These are phyloP conservation scores for Cutaneotrichosporon sp. DNA, from an alignment of 1,284 basidiomycete genomes.

Conservation along the genomic window DNA sequence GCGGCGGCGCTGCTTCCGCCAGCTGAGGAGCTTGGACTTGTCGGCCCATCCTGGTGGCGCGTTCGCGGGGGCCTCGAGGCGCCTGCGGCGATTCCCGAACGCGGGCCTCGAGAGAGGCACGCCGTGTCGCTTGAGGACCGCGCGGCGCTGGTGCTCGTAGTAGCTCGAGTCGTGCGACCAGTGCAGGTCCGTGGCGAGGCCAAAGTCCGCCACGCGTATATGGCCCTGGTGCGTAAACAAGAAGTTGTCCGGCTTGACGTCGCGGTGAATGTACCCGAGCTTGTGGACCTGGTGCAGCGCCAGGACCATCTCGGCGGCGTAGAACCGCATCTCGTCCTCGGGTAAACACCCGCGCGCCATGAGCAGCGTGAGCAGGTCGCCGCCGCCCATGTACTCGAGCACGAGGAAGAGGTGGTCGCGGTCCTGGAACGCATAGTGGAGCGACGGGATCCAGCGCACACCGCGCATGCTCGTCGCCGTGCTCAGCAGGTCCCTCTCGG, in stretches of 20 bases:
- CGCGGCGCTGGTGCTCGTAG: constrained; percentile 89
- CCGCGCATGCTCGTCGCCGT: constrained; percentile 54
- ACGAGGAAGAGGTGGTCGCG: constrained; percentile 90
- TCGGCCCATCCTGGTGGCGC: constrained; percentile 58
- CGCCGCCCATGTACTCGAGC: constrained; percentile 92
- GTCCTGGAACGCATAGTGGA: constrained; percentile 79
- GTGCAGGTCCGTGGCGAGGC: constrained; percentile 69
- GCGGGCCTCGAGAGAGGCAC: constrained; percentile 66
- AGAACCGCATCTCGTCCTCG: constrained; percentile 91
- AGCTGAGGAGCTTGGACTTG: constrained; percentile 55
- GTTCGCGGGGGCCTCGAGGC: constrained; percentile 4
- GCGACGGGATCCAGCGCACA: constrained; percentile 80
- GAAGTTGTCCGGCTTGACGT: constrained; percentile 97
- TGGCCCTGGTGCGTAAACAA: constrained; percentile 90
- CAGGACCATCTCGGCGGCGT: constrained; percentile 97
- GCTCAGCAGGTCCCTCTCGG: constrained; percentile 52
- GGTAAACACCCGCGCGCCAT: constrained; percentile 93
- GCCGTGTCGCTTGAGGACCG: constrained; percentile 87
- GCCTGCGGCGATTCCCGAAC: constrained; percentile 21
- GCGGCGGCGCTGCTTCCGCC: constrained; percentile 69
- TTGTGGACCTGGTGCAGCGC: constrained; percentile 91
- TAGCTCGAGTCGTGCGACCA: constrained; percentile 86
- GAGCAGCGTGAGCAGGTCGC: constrained; percentile 90
- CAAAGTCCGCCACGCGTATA: constrained; percentile 93
- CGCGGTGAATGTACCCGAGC: constrained; percentile 94